These are phyloP conservation scores for Pythium oligandrum DNA, from an alignment of 352 stramenopile genomes.

Conservation along the genomic window DNA sequence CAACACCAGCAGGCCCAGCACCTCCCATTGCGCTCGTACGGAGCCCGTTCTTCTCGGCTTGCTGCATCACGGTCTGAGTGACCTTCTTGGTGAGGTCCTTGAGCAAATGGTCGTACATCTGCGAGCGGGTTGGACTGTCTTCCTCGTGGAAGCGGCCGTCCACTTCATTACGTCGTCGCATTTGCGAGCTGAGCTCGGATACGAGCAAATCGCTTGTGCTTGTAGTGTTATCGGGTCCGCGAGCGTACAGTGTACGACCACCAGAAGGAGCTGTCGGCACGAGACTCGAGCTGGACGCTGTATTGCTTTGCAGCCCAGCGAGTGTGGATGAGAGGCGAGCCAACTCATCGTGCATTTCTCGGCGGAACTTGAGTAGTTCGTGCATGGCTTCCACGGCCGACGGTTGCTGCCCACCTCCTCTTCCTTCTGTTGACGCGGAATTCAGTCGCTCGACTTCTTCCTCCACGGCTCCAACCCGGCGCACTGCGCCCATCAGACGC, in stretches of 20 bases:
- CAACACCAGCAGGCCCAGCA: conserved; percentile 23
- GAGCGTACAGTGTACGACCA: conserved; percentile 6
- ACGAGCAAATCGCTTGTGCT: conserved; percentile 27
- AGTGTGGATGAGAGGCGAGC: conserved; percentile 31
- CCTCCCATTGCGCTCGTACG: conserved; percentile 1
- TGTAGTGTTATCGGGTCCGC: background rate
- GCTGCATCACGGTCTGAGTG: conserved; percentile 40
- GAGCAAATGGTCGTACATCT: conserved; percentile 69
- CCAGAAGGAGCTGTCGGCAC: conserved; percentile 15
- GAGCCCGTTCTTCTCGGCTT: conserved; percentile 30
- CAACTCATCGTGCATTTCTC: conserved; percentile 50
- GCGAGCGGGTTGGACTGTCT: conserved; percentile 25
- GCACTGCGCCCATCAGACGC: conserved; percentile 48
- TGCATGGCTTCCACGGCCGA: conserved; percentile 11
- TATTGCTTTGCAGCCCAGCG: conserved; percentile 13
- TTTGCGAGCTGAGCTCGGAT: conserved; percentile 51
- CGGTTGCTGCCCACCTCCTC: conserved; percentile 16
- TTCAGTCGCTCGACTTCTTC: conserved; percentile 65
- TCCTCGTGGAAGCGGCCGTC: conserved; percentile 41
- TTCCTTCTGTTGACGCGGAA: conserved; percentile 11
- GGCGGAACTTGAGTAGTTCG: conserved; percentile 42
- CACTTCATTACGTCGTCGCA: conserved; percentile 31
- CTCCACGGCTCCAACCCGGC: conserved; percentile 49
- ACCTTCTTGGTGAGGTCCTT: conserved; percentile 82
- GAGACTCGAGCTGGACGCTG: conserved; percentile 12